Evolutionary conservation across 306 rosid species (phyloP).

Genomic region (Cajanus cajan): DNA sequence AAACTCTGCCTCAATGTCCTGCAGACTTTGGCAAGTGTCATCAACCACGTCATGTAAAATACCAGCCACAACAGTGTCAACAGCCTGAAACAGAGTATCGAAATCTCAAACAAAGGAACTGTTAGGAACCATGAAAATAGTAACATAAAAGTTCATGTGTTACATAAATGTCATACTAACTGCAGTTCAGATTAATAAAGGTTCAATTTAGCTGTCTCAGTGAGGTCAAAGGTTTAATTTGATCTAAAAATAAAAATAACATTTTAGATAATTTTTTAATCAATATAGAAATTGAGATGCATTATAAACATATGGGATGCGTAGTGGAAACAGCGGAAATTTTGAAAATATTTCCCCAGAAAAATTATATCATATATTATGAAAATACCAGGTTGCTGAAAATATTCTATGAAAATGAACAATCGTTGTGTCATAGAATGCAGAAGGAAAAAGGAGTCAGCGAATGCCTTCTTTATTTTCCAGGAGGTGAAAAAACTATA

Average conservation of each 20-base stretch:
- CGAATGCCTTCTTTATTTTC: not conserved
- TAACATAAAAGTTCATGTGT: not conserved
- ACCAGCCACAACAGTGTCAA: conserved; percentile 93
- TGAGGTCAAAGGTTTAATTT: not conserved
- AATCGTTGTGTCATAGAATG: not conserved
- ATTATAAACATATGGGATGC: not conserved
- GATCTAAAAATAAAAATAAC: not conserved
- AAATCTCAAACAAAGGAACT: conserved; percentile 25
- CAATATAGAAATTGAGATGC: not conserved
- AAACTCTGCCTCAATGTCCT: conserved; percentile 66
- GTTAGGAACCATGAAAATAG: not conserved
- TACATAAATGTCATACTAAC: not conserved
- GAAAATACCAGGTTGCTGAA: too few species aligned
- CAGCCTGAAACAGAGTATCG: conserved; percentile 62
- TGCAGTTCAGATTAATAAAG: not conserved
- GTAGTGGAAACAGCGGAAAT: not conserved
- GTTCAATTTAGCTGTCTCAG: conserved; percentile 4
- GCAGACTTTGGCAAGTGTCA: conserved; percentile 74
- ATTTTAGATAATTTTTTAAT: not conserved
- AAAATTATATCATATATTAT: not conserved
- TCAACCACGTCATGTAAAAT: conserved; percentile 94
- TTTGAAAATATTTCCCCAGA: not conserved
- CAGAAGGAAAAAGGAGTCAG: conserved; percentile 6
- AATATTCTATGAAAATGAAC: too few species aligned
- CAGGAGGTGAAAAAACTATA: not conserved